Evolutionary conservation across 23 red algal genomes (phyloP).

Genomic region (Cyanidium caldarium): DNA sequence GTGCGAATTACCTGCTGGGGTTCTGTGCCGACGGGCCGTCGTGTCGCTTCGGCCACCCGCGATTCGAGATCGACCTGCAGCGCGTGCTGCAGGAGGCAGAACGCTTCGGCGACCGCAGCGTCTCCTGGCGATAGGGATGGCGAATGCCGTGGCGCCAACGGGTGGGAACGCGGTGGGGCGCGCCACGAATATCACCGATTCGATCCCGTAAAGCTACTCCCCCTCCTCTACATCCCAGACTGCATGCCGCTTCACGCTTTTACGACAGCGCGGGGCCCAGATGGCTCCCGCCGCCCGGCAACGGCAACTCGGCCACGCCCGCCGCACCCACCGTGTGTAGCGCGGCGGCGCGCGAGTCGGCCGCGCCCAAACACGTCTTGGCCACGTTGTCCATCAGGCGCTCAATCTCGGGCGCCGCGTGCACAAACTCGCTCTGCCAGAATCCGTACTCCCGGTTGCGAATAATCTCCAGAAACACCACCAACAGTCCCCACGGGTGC

Average conservation of each 20-base stretch:
- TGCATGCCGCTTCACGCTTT: too few species aligned
- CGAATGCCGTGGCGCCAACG: too few species aligned
- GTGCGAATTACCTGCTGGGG: slow-evolving; percentile 71
- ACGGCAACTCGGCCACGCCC: too few species aligned
- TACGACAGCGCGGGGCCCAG: too few species aligned
- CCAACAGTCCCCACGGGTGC: slow-evolving; percentile 91
- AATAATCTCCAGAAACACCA: slow-evolving; percentile 89
- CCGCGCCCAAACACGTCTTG: slow-evolving; percentile 38
- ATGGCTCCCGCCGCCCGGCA: too few species aligned
- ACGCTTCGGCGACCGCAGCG: neutral
- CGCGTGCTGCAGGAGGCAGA: slow-evolving; percentile 6
- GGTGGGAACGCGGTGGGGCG: too few species aligned
- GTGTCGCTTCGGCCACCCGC: slow-evolving; percentile 90
- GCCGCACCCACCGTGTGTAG: too few species aligned
- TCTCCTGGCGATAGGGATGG: neutral
- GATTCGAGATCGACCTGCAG: slow-evolving; percentile 59
- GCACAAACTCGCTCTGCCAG: slow-evolving; percentile 76
- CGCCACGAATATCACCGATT: too few species aligned
- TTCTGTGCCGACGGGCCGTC: slow-evolving; percentile 92
- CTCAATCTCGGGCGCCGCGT: slow-evolving; percentile 65
- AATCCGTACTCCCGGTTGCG: slow-evolving; percentile 86
- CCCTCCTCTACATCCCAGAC: too few species aligned
- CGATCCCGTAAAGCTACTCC: too few species aligned
- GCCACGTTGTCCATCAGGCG: slow-evolving; percentile 78
- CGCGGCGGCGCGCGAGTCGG: neutral